Evolutionary conservation across 2,329 filamentous ascomycete genomes (phyloP).

Genomic region (Blastomyces percursus): DNA sequence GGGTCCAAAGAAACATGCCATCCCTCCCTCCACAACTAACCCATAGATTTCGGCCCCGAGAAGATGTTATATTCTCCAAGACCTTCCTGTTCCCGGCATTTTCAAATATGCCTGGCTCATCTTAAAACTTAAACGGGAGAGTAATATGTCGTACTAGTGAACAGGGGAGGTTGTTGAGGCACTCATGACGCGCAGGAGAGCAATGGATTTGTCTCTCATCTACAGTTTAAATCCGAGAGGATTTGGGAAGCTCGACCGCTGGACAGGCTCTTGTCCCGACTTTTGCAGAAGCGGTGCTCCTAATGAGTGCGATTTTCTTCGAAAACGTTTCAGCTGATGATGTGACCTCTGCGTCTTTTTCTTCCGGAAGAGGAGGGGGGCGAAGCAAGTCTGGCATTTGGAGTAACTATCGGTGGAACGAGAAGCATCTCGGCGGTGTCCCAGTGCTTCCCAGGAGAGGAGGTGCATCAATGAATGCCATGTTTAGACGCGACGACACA

Average conservation of each 20-base stretch:
- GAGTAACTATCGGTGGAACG: neutral
- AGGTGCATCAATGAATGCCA: neutral
- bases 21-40: conserved; percentile 5
- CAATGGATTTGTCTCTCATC: neutral
- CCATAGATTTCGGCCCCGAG: neutral
- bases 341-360: neutral
- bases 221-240: neutral
- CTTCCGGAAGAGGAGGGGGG: neutral
- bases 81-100: neutral
- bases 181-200: neutral
- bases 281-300: neutral
- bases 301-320: neutral
- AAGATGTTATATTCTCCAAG: neutral
- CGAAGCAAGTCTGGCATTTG: neutral
- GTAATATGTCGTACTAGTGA: neutral
- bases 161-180: neutral
- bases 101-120: neutral
- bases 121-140: neutral
- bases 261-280: neutral
- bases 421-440: neutral
- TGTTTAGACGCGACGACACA: neutral
- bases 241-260: neutral
- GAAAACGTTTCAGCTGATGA: neutral
- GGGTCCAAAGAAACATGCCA: conserved; percentile 1
- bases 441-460: neutral